These are phyloP conservation scores for Ogataea zsoltii DNA, from an alignment of 805 yeast species.

Conservation along the genomic window DNA sequence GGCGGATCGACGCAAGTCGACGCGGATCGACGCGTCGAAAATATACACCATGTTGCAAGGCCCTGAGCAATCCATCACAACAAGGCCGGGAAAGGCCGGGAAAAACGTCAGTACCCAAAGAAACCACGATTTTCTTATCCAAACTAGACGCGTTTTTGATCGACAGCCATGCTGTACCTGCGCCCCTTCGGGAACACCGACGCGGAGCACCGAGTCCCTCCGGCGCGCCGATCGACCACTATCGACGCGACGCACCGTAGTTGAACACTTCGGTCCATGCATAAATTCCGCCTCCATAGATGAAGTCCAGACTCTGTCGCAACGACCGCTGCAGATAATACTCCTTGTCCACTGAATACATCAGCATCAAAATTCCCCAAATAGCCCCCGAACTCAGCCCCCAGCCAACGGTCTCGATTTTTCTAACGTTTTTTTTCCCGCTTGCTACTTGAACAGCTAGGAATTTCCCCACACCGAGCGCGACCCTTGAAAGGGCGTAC, in stretches of 20 bases:
- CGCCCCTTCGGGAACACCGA: too few species aligned
- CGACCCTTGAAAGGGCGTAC: conserved; percentile 69
- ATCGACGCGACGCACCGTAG: conserved; percentile 11
- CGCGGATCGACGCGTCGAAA: conserved; percentile 2
- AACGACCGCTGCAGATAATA: conserved; percentile 59
- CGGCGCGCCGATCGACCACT: conserved; percentile 1
- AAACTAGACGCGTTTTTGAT: too few species aligned
- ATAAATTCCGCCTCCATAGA: conserved; percentile 59
- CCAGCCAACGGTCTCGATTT: conserved; percentile 47
- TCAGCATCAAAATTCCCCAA: conserved; percentile 76
- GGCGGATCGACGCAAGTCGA: too few species aligned
- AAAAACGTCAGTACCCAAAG: too few species aligned
- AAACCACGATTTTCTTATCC: too few species aligned
- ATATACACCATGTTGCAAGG: too few species aligned
- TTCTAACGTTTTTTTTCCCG: conserved; percentile 1
- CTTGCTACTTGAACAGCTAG: conserved; percentile 18
- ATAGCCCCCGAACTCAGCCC: conserved; percentile 58
- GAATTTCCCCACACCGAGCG: conserved; percentile 57
- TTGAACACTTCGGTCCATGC: conserved; percentile 33
- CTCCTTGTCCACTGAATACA: conserved; percentile 63
- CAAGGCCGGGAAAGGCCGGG: too few species aligned
- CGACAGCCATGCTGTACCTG: too few species aligned
- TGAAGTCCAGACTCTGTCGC: conserved; percentile 68
- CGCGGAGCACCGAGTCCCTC: too few species aligned
- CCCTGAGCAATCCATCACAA: too few species aligned